These are phyloP conservation scores for Colletotrichum melonis DNA, from an alignment of 2,329 filamentous ascomycete species.

Conservation along the genomic window DNA sequence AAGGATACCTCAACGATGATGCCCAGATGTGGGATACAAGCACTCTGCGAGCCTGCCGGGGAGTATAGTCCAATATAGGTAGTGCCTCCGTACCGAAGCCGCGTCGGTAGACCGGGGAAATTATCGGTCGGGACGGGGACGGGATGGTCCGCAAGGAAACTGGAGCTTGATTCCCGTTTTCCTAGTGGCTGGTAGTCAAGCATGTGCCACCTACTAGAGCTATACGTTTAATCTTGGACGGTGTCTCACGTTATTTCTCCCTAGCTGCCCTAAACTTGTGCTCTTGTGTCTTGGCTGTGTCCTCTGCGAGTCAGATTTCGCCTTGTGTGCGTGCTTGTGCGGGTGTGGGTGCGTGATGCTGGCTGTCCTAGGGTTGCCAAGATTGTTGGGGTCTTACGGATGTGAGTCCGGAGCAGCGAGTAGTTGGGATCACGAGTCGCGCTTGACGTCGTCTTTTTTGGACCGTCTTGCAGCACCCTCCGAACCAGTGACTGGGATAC, in stretches of 20 bases:
- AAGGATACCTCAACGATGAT: constrained; percentile 17
- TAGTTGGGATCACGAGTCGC: constrained; percentile 14
- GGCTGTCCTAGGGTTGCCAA: constrained; percentile 16
- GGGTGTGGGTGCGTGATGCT: constrained; percentile 3
- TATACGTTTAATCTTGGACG: constrained; percentile 6
- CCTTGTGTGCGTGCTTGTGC: constrained; percentile 16
- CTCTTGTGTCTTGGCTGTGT: constrained; percentile 20
- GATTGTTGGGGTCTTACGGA: neutral
- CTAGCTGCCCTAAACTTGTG: constrained; percentile 3
- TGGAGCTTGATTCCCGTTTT: constrained; percentile 4
- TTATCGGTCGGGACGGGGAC: constrained; percentile 26
- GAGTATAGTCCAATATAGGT: constrained; percentile 4
- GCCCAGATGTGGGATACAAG: neutral
- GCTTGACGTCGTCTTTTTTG: constrained; percentile 18
- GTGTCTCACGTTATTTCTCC: constrained; percentile 24
- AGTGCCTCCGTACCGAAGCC: constrained; percentile 6
- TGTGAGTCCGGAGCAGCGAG: neutral
- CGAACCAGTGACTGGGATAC: neutral
- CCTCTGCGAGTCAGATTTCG: constrained; percentile 19
- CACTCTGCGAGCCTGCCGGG: constrained; percentile 9
- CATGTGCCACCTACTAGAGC: constrained; percentile 10
- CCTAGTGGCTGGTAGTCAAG: neutral
- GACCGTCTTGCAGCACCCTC: neutral
- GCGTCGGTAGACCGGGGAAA: constrained; percentile 25
- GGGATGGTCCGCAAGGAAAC: constrained; percentile 22